Evolutionary conservation across 2,329 filamentous ascomycete species (phyloP).

Genomic region (Tympanopsis confertula): DNA sequence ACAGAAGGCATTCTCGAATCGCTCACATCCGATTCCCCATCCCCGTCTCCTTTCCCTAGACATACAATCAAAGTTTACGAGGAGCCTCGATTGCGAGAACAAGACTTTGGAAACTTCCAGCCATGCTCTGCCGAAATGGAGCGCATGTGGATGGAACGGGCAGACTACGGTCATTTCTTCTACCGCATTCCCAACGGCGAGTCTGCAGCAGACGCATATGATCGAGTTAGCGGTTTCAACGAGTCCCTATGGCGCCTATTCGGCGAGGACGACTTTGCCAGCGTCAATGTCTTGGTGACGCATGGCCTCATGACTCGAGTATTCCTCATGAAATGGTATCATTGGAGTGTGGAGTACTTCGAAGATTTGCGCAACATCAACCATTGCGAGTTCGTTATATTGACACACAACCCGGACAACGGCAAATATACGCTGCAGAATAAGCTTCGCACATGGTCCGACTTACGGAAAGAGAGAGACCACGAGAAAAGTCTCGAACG

Average conservation of each 20-base stretch:
- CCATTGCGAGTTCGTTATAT: conserved; percentile 56
- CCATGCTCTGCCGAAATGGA: conserved; percentile 94
- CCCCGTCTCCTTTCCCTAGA: conserved; percentile 70
- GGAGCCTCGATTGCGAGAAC: conserved; percentile 84
- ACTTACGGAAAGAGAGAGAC: conserved; percentile 34
- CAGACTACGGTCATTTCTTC: conserved; percentile 99
- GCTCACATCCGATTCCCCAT: conserved; percentile 51
- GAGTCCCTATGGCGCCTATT: conserved; percentile 93
- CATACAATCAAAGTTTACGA: conserved; percentile 91
- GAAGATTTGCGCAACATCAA: conserved; percentile 57
- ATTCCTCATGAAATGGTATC: conserved; percentile 55
- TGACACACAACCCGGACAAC: conserved; percentile 44
- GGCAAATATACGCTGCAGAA: conserved; percentile 51
- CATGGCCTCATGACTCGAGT: not conserved
- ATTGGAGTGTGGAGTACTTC: conserved; percentile 59
- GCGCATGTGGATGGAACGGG: conserved; percentile 95
- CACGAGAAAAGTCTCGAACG: conserved; percentile 11
- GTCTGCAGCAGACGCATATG: conserved; percentile 91
- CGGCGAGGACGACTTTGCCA: conserved; percentile 83
- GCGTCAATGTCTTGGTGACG: conserved; percentile 69
- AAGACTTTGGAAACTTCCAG: conserved; percentile 99
- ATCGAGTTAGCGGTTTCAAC: conserved; percentile 90
- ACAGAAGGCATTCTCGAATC: conserved; percentile 86
- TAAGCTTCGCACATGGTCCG: conserved; percentile 52
- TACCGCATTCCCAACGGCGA: conserved; percentile 96